Evolutionary conservation across 2,329 filamentous ascomycete genomes (phyloP).

Genomic region (Beauveria sp.): DNA sequence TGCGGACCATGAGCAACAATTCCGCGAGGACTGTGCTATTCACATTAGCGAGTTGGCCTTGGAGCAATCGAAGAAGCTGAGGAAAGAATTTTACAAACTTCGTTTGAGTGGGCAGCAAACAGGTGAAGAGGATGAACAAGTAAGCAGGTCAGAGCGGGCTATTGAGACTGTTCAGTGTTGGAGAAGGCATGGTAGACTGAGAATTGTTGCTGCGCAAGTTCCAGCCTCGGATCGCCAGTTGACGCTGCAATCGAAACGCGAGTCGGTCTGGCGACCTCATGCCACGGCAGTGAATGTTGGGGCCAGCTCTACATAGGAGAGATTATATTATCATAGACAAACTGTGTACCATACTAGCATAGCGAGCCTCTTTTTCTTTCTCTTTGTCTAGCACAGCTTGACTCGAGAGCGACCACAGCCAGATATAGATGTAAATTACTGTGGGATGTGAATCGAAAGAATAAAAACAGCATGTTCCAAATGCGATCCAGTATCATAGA

Average conservation of each 20-base stretch:
- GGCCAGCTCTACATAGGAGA: not conserved
- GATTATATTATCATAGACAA: not conserved
- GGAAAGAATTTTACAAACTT: conserved; percentile 16
- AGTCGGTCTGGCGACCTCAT: not conserved
- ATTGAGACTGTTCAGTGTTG: not conserved
- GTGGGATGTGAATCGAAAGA: too few species aligned
- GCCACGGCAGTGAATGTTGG: not conserved
- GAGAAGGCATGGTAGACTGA: not conserved
- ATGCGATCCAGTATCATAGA: too few species aligned
- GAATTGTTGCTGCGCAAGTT: not conserved
- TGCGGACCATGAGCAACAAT: conserved; percentile 19
- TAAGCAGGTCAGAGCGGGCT: not conserved
- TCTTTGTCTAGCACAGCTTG: not conserved
- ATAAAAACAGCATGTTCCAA: too few species aligned
- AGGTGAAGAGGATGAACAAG: not conserved
- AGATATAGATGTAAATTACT: not conserved
- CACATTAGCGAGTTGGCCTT: conserved; percentile 19
- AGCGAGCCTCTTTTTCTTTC: conserved; percentile 1
- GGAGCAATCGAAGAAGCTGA: conserved; percentile 17
- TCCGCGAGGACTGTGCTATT: conserved; percentile 24
- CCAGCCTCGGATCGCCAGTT: not conserved
- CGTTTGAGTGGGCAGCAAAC: not conserved
- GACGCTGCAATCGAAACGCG: not conserved
- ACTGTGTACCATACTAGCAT: not conserved
- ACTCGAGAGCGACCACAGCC: not conserved